Base-by-base conservation (phyloP, 2,329 filamentous ascomycete species). In the Colletotrichum sidae region DNA sequence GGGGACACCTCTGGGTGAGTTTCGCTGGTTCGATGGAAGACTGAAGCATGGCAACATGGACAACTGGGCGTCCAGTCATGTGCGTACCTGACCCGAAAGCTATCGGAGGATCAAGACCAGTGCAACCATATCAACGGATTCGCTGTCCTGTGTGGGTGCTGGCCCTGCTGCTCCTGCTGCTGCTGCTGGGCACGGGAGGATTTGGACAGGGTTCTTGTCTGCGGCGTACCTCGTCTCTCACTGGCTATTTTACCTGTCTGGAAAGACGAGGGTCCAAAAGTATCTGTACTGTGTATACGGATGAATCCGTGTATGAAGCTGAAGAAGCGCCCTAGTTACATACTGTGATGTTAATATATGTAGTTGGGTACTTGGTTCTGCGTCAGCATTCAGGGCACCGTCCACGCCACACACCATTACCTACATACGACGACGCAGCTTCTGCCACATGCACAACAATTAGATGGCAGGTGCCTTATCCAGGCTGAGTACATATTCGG, bases 131-230 rank as follows among this genome's bases (percentile, higher is more conserved):
- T 25, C 25, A 25, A 25, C 25, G 25, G 25, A 25, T 25, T 25
- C 25, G 25, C 25, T 25, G 25, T 25, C 4, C 25, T 25, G 25
- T 4, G 25, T 25, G 25, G 25, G 25, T 25, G 25, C 25, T 25
- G 25, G 25, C 25, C 50, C 50, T 45, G 46, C 52, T 44, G 51
- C 56, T 45, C 42, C 45, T 41, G 57, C 39, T 65, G 51, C 46
- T 59, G 15, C 54, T 56, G 46, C 12, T 47, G 10, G 25, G 25
- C 37, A 52, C 41, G 58, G 62, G 52, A 56, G 52, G 61, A 51
- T 61, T 54, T 15, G 57, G 15, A 55, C 62, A 65, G 39, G 51
- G 62, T 61, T 55, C 45, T 34, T 37, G 37, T 44, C 35, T 25
- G 38, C 51, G n/a, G n/a, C 41, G 44, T 41, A 37, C 50, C 61